Base-by-base conservation (phyloP, 306 rosid genomes). In the Dryas drummondii region DNA sequence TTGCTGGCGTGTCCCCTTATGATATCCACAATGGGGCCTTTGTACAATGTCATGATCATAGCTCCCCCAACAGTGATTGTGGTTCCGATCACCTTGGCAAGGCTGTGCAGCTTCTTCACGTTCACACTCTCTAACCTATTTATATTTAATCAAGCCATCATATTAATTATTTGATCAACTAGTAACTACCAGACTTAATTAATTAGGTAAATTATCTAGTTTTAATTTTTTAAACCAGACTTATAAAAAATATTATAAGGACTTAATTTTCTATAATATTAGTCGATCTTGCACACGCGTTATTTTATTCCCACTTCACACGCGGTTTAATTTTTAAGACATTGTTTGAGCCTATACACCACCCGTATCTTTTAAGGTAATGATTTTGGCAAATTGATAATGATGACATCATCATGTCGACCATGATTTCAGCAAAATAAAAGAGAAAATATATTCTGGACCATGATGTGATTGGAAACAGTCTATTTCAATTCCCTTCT, bases 11-110 rank as follows among this genome's bases (percentile, higher is more conserved):
- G 78, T 2, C 86, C 90, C 59, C 78, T 84, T 19, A 90, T 66
- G 54, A 92, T 68, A 49, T 90, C 83, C 15, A 86, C 76, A 27
- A 91, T 86, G 4, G 97, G 96, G 42, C 99, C 99, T 89, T 92
- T 96, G 88, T 92, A 96, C 73, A 96, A 81, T 32, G 99, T 92
- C 99, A 96, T 96, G 65, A 88, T 88, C 99, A 92, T 96, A 44
- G 99, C 99, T 83, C 98, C 99, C 9, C 87, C 78, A 37, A 96
- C 90, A 11, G 99, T 90, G 17, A 92, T 79, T 56, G 68, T 84
- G 0, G 99, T 96, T 71, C 99, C 99, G 41, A 78, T 78, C 1
- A 96, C 96, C 88, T 96, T 96, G 5, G 98, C 98, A 1, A 87
- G 6, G 79, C 99, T 96, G 2, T 79, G 90, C 1, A 92, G 46